Evolutionary conservation across 2,329 filamentous ascomycete genomes (phyloP), one percentile per base, ranked within the genome.

Genomic region (Neofusicoccum kwambonambiense): DNA sequence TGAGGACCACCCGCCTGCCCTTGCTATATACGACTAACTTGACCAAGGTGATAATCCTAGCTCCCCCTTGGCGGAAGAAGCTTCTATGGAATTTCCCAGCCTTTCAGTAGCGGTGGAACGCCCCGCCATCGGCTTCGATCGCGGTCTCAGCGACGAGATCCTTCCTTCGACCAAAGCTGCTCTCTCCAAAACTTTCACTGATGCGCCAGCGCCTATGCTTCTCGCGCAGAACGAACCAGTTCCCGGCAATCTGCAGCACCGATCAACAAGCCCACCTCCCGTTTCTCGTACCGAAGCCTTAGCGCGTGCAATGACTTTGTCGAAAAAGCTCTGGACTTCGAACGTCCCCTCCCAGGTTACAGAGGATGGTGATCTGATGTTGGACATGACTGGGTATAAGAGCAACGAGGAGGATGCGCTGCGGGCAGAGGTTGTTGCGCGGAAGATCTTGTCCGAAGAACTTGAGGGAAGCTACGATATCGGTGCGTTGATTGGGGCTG

Each of bases 351-450:
- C 90, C 65, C 89, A 92, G 69, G 89, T 99, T n/a, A 98, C 90
- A 0, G 93, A 96, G 65, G 90, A 87, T 0, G 95, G 95, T 15
- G 95, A 99, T 77, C 82, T 99, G 64, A 98, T 98, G 93, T 82
- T 99, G 61, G 95, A 99, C 76, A 97, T 99, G 93, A 93, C 93
- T 0, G 92, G 92, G 0, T 97, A 97, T 80, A 98, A 97, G 78
- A 91, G 90, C 75, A 58, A 64, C 13, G 94, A 98, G 70, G 92
- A 96, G 71, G 93, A 98, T 70, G 91, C 94, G 5, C 83, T 98
- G 62, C 88, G 92, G 52, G 94, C 95, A 17, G 95, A 99, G 77
- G 88, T 96, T n/a, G 85, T 98, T 67, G 95, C 95, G 4, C 87
- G 95, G 22, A 95, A 94, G 75, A 92, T 99, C 58, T 84, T 99